Evolutionary conservation across 2,329 filamentous ascomycete genomes (phyloP).

Genomic region (Fusarium sp.): DNA sequence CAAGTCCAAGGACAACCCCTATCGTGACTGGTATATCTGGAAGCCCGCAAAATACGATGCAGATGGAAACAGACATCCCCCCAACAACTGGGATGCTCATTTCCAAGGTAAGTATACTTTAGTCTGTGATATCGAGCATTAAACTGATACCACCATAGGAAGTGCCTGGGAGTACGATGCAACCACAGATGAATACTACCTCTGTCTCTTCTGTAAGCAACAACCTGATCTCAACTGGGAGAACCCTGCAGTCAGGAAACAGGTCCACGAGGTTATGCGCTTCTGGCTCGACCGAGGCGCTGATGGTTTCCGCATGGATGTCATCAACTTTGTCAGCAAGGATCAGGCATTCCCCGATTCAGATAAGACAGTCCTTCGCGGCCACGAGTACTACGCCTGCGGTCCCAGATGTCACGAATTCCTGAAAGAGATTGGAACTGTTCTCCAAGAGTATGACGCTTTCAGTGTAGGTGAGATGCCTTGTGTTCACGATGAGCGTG

Average conservation of each 20-base stretch:
- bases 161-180: slow-evolving; percentile 65
- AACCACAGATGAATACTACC: slow-evolving; percentile 66
- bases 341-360: slow-evolving; percentile 68
- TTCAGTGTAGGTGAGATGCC: slow-evolving; percentile 68
- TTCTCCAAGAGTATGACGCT: slow-evolving; percentile 62
- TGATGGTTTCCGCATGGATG: slow-evolving; percentile 75
- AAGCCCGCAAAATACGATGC: slow-evolving; percentile 67
- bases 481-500: slow-evolving; percentile 57
- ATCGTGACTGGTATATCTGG: slow-evolving; percentile 77
- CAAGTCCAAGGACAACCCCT: slow-evolving; percentile 65
- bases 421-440: slow-evolving; percentile 59
- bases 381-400: slow-evolving; percentile 65
- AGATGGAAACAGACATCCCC: slow-evolving; percentile 70
- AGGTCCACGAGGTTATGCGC: slow-evolving; percentile 76
- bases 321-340: slow-evolving; percentile 77
- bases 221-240: slow-evolving; percentile 87
- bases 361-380: slow-evolving; percentile 49
- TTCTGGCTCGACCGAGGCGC: slow-evolving; percentile 81
- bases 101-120: slow-evolving; percentile 52
- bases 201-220: slow-evolving; percentile 76
- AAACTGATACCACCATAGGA: slow-evolving; percentile 48
- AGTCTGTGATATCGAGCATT: not conserved
- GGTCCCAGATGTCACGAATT: slow-evolving; percentile 64
- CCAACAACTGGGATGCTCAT: slow-evolving; percentile 68
- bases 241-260: slow-evolving; percentile 72